Percentiles rank a stretch among this genome's conserved stretches.
Conservation (phyloP, 1,284 basidiomycete species). For the Kalmanozyma brasiliensis region DNA sequence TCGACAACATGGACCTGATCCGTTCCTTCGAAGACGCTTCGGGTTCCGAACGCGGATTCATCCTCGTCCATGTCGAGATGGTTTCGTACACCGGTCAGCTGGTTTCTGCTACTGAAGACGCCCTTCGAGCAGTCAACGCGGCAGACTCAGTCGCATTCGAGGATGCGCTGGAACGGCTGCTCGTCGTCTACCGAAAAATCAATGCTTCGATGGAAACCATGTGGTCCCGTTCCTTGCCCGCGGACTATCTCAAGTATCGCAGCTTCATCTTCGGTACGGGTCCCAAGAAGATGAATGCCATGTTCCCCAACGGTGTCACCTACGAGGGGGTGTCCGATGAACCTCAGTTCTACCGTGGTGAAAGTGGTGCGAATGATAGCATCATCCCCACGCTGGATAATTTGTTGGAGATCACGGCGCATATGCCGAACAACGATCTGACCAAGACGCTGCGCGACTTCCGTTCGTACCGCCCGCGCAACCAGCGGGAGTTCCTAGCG, state of each 20-base stretch:
- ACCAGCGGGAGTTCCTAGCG: constrained; percentile 55
- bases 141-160: constrained; percentile 51
- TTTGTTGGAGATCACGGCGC: constrained; percentile 62
- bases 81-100: constrained; percentile 58
- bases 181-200: constrained; percentile 56
- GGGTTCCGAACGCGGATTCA: constrained; percentile 59
- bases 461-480: constrained; percentile 59
- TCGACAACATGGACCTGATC: constrained; percentile 64
- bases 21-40: constrained; percentile 59
- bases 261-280: constrained; percentile 65
- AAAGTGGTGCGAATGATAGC: constrained; percentile 58
- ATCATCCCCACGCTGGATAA: constrained; percentile 63
- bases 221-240: constrained; percentile 54
- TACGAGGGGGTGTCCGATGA: constrained; percentile 58
- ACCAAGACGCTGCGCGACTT: constrained; percentile 64
- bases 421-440: constrained; percentile 63
- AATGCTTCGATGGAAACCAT: constrained; percentile 64
- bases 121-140: constrained; percentile 44
- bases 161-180: constrained; percentile 41
- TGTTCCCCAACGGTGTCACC: constrained; percentile 64
- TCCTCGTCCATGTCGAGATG: constrained; percentile 63
- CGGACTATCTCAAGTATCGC: constrained; percentile 63
- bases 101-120: constrained; percentile 55
- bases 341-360: constrained; percentile 57
- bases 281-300: constrained; percentile 60